Percentiles rank a stretch among this genome's conserved stretches.
phyloP scores from a whole-genome alignment of 2,329 filamentous ascomycete genomes.

The Cadophora sp. region DNA sequence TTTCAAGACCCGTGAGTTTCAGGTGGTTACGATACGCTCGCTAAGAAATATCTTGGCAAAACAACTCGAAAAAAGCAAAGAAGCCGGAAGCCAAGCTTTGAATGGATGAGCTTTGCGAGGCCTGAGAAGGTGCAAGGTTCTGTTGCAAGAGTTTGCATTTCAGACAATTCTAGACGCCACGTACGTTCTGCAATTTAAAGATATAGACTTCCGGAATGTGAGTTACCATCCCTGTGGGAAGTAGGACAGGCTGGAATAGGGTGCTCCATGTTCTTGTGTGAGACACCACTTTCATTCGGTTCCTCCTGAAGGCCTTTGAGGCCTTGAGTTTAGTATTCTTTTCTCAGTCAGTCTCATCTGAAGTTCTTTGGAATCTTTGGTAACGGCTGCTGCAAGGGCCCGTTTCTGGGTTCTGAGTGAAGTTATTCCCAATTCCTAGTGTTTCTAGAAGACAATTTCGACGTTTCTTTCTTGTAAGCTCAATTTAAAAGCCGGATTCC shows the following conservation, averaged over 20 bases:
- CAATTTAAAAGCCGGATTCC: background rate
- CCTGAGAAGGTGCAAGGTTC: background rate
- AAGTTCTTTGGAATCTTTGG: background rate
- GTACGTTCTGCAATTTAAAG: background rate
- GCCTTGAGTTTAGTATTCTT: background rate
- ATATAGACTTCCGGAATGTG: background rate
- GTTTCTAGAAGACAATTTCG: background rate
- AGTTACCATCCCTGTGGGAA: background rate
- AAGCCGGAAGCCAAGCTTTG: slow-evolving; percentile 32
- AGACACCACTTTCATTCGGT: background rate
- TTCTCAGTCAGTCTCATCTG: background rate
- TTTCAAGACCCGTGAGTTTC: background rate
- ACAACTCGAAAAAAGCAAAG: slow-evolving; percentile 42
- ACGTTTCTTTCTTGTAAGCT: background rate
- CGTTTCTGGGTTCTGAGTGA: background rate
- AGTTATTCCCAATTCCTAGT: background rate
- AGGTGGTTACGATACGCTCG: slow-evolving; percentile 15
- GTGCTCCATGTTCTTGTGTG: background rate
- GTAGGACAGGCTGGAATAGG: background rate
- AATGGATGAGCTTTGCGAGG: background rate
- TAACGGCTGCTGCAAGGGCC: background rate
- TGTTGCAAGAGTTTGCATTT: slow-evolving; percentile 10
- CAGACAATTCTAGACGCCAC: slow-evolving; percentile 14
- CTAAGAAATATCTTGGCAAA: slow-evolving; percentile 45
- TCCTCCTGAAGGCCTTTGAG: too few relatives aligned